These are phyloP conservation scores for Agroathelia rolfsii DNA, from an alignment of 1,284 basidiomycete species.

Conservation along the genomic window DNA sequence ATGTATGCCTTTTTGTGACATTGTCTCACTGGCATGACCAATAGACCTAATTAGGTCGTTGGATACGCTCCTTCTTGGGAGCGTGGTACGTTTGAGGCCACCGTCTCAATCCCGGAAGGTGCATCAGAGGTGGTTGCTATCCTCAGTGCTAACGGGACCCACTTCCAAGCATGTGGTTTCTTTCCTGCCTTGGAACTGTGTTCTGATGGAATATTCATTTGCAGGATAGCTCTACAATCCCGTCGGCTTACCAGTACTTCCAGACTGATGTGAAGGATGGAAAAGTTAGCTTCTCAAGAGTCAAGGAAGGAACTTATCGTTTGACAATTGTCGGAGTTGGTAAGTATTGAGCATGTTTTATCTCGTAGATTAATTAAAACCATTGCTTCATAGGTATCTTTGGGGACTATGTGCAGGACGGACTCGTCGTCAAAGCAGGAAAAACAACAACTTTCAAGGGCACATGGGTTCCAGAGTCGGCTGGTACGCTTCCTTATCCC, in stretches of 20 bases:
- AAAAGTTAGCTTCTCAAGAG: slow-evolving; percentile 13
- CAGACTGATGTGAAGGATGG: slow-evolving; percentile 12
- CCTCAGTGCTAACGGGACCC: slow-evolving; percentile 17
- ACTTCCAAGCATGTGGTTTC: too few species aligned
- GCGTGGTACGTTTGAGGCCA: slow-evolving; percentile 13
- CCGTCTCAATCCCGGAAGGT: slow-evolving; percentile 13
- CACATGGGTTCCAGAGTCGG: slow-evolving; percentile 16
- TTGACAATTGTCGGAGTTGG: slow-evolving; percentile 18
- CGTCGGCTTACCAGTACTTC: slow-evolving; percentile 20
- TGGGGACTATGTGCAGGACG: slow-evolving; percentile 19
- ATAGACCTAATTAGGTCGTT: too few species aligned
- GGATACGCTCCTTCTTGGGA: slow-evolving; percentile 11
- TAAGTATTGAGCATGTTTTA: slow-evolving; percentile 4
- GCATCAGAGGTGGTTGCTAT: slow-evolving; percentile 15
- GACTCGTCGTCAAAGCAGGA: slow-evolving; percentile 14
- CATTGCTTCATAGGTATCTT: slow-evolving; percentile 15
- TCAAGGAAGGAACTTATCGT: slow-evolving; percentile 21
- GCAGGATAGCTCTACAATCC: slow-evolving; percentile 17
- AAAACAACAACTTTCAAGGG: slow-evolving; percentile 11
- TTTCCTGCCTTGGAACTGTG: too few species aligned
- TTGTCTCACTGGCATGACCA: too few species aligned
- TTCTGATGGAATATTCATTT: too few species aligned
- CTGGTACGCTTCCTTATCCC: too few species aligned
- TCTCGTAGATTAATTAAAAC: neutral
- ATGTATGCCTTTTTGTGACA: too few species aligned